These are phyloP conservation scores for Kazachstania taianensis DNA, from an alignment of 805 yeast species.

Conservation along the genomic window DNA sequence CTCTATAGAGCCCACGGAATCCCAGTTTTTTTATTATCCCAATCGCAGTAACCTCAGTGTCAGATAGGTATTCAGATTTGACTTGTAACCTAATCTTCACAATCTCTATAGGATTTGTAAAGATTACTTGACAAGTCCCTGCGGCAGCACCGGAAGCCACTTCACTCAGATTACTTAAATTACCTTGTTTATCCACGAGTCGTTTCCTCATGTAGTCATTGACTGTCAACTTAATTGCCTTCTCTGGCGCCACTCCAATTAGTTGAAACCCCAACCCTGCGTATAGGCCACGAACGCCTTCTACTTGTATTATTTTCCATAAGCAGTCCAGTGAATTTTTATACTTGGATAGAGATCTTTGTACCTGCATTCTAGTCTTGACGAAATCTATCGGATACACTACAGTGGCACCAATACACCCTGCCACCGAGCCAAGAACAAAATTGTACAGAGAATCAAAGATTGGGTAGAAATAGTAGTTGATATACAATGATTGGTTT, in stretches of 20 bases:
- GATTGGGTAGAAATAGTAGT: constrained; percentile 44
- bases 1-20: constrained; percentile 76
- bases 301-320: constrained; percentile 59
- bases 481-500: constrained; percentile 25
- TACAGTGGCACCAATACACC: constrained; percentile 95
- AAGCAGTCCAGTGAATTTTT: constrained; percentile 81
- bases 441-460: constrained; percentile 85
- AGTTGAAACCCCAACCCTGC: constrained; percentile 91
- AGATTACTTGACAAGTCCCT: constrained; percentile 92
- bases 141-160: constrained; percentile 86
- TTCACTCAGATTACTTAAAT: constrained; percentile 51
- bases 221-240: constrained; percentile 91
- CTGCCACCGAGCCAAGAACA: constrained; percentile 86
- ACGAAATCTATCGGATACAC: constrained; percentile 95
- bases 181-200: constrained; percentile 45
- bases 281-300: constrained; percentile 79
- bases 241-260: constrained; percentile 96
- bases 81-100: constrained; percentile 92
- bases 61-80: constrained; percentile 57
- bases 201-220: constrained; percentile 77
- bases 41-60: constrained; percentile 32
- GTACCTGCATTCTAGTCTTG: constrained; percentile 96
- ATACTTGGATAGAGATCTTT: constrained; percentile 60
- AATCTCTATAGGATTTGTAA: constrained; percentile 93
- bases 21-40: constrained; percentile 74